Evolutionary conservation across 129 eudicot species (phyloP).

Genomic region (Helianthus annuus): HanXRQr2.0-SUNRISE NC_035440.2:119269739-119270238

Average conservation of each 20-base stretch:
- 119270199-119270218: neutral
- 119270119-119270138: conserved; percentile 95
- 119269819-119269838: neutral
- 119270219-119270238: neutral
- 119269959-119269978: neutral
- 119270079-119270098: conserved; percentile 81
- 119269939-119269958: neutral
- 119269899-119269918: neutral
- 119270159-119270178: conserved; percentile 99
- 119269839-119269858: neutral
- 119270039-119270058: conserved; percentile 86
- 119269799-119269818: neutral
- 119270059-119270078: conserved; percentile 83
- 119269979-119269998: neutral
- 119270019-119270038: conserved; percentile 23
- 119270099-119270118: conserved; percentile 94
- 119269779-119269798: neutral
- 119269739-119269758: conserved; percentile 96
- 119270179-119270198: conserved; percentile 9
- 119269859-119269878: neutral
- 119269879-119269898: neutral
- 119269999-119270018: neutral
- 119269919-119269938: neutral
- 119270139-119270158: conserved; percentile 95
- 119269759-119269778: conserved; percentile 25